A percentile compares a stretch with the other conserved stretches of the same genome.
These are phyloP conservation scores for Pleurotus ostreatus DNA, from an alignment of 768 basidiomycete species.

Conservation along the genomic window DNA sequence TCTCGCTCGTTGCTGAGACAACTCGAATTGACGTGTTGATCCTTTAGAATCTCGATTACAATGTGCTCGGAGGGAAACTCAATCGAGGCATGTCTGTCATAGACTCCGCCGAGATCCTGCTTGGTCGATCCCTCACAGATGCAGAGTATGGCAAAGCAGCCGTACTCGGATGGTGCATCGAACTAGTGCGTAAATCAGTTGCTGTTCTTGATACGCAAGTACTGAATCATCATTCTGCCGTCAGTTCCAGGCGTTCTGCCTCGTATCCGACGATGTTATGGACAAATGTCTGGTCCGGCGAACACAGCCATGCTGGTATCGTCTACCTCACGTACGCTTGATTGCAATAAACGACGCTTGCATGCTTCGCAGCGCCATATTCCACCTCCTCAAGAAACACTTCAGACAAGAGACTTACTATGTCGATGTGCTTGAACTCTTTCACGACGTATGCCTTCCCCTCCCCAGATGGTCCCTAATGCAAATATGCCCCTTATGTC, in stretches of 20 bases:
- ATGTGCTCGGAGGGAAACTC: conserved; percentile 91
- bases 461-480: not conserved
- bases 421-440: conserved; percentile 82
- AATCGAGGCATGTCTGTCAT: conserved; percentile 93
- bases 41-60: conserved; percentile 78
- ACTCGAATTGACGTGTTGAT: not conserved
- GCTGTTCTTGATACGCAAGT: not conserved
- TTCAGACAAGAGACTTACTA: conserved; percentile 81
- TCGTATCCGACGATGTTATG: conserved; percentile 97
- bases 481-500: not conserved
- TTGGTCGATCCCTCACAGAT: conserved; percentile 62
- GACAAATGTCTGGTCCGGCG: conserved; percentile 91
- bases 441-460: conserved; percentile 53
- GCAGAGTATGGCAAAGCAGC: conserved; percentile 87
- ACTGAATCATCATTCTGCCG: not conserved
- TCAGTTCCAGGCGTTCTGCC: conserved; percentile 94
- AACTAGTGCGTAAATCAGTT: conserved; percentile 58
- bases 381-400: conserved; percentile 79
- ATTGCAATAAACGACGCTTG: conserved; percentile 95
- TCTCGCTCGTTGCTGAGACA: not conserved
- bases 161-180: conserved; percentile 91
- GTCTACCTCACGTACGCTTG: conserved; percentile 56
- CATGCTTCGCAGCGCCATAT: conserved; percentile 93
- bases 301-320: conserved; percentile 94
- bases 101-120: conserved; percentile 85